Evolutionary conservation across 352 stramenopile species (phyloP), one percentile per base, ranked within the genome.

Genomic region (Phytopythium cucurbitacearum): DNA sequence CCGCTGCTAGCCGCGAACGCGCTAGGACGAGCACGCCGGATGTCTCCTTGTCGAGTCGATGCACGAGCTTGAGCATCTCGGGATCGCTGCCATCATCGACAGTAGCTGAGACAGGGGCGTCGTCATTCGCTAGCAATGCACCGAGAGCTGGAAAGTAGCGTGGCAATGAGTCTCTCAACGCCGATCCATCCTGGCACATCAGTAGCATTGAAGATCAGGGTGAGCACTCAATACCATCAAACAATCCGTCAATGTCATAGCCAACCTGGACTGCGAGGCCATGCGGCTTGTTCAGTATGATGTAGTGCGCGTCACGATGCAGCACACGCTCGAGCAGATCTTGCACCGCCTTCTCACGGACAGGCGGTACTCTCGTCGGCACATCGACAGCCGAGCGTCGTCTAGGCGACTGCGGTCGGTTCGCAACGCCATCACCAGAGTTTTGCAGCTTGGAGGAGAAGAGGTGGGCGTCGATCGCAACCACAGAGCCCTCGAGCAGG

Each of bases 31-130:
- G 45, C 43, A 87, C 15, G 2, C 80, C 80, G 2, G 80, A 91
- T 12, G 77, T 91, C 28, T 84, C 69, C 36, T 82, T 87, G 48
- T 91, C 80, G 41, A 91, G 65, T 12, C 80, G 77, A 67, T 91
- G 80, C 28, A 91, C 80, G 32, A 88, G 42, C 16, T 65, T 67
- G 5, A 76, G 58, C 34, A 72, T 40, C 15, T 76, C 56, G 2
- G 47, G 34, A 0, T 56, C 40, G 13, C 52, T 9, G 11, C 38
- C 48, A 3, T 55, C 37, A 6, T 52, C 15, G 21, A 28, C 21
- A 28, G 21, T 28, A 2, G 21, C 1, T 38, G 1, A 12, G 3
- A 7, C 28, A 8, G 28, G 3, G 9, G 37, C 8, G 7, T 37
- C 39, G 12, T 28, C 21, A 2, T 3, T 53, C 11, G 3, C 15